Conservation (phyloP, 2,329 filamentous ascomycete species). For the Aspergillus uvarum region DNA sequence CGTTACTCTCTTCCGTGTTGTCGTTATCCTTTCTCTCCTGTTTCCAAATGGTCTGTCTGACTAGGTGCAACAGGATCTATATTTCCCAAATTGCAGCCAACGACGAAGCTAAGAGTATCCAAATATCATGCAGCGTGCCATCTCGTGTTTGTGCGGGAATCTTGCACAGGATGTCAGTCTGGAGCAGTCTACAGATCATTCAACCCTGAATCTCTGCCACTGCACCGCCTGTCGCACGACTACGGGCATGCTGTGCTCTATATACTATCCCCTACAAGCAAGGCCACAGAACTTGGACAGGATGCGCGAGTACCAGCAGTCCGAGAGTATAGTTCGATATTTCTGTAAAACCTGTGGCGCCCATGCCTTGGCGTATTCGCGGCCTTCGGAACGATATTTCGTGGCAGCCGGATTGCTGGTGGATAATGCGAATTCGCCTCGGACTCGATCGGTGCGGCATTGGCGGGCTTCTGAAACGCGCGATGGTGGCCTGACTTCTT, state of each 20-base stretch:
- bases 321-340: conserved; percentile 44
- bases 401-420: conserved; percentile 36
- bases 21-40: background rate
- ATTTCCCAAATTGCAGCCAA: background rate
- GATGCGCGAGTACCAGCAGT: conserved; percentile 47
- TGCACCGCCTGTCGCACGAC: conserved; percentile 52
- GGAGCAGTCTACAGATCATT: conserved; percentile 20
- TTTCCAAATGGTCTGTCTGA: no score
- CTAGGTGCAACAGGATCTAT: background rate
- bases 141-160: conserved; percentile 33
- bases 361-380: conserved; percentile 38
- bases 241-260: conserved; percentile 49
- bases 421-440: conserved; percentile 14
- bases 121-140: conserved; percentile 9
- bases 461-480: conserved; percentile 27
- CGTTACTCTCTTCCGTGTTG: background rate
- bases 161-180: conserved; percentile 27
- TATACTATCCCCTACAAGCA: conserved; percentile 44
- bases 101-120: conserved; percentile 3
- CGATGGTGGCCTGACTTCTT: conserved; percentile 32
- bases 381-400: conserved; percentile 27
- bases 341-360: conserved; percentile 55
- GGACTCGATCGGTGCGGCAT: conserved; percentile 27
- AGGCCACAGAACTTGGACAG: conserved; percentile 33
- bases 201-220: conserved; percentile 49